A percentile compares a stretch with the other conserved stretches of the same genome.
Conservation (phyloP, 371 early-diverging fungal species). For the Blakeslea trispora region DNA sequence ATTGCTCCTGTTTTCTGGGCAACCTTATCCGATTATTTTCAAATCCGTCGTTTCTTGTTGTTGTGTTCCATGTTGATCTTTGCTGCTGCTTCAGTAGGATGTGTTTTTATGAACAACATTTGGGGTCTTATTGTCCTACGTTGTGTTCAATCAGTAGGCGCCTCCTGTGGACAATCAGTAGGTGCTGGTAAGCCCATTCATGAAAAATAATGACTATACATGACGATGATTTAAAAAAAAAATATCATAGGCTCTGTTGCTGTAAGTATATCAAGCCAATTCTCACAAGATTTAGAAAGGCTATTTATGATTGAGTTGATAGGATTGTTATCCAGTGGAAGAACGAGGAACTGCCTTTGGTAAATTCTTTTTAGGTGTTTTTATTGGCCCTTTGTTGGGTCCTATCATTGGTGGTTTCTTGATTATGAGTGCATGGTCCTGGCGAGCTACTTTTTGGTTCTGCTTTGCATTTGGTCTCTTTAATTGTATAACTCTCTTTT, state of each 20-base stretch:
- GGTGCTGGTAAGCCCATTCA: constrained; percentile 60
- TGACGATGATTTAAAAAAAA: too few relatives aligned
- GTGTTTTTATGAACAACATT: constrained; percentile 60
- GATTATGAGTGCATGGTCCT: constrained; percentile 26
- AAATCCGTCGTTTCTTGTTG: constrained; percentile 61
- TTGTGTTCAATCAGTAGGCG: constrained; percentile 70
- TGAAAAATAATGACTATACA: too few relatives aligned
- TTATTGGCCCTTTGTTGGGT: constrained; percentile 34
- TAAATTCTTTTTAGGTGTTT: constrained; percentile 51
- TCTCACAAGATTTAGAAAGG: too few relatives aligned
- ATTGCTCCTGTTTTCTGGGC: constrained; percentile 69
- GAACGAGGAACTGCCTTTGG: constrained; percentile 39
- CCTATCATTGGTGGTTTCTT: constrained; percentile 38
- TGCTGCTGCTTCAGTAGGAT: constrained; percentile 66
- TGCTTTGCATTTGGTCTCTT: constrained; percentile 32
- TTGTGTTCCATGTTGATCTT: constrained; percentile 61
- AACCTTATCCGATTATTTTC: constrained; percentile 62
- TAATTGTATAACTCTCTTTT: constrained; percentile 28
- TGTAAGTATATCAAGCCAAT: constrained; percentile 11
- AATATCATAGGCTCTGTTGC: constrained; percentile 17
- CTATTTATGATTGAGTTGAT: too few relatives aligned
- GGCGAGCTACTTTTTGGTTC: constrained; percentile 38
- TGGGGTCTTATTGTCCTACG: constrained; percentile 65
- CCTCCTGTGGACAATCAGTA: constrained; percentile 64
- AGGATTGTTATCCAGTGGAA: constrained; percentile 32